Base-by-base conservation (phyloP, 257 asterid species). In the Agastache rugosa region DNA sequence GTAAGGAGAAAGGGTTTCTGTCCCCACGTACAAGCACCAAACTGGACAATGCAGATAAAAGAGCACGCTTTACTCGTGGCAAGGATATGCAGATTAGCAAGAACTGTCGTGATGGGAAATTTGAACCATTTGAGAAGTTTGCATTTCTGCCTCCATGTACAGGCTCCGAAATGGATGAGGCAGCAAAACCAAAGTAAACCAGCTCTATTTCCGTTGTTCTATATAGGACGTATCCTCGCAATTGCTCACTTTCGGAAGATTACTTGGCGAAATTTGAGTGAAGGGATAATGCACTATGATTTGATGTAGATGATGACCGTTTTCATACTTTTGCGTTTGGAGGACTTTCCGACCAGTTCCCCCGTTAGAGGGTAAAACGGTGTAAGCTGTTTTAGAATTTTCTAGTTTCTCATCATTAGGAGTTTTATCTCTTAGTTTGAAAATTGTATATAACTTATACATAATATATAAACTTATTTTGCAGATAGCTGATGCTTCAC, bases 61-160 rank as follows among this genome's bases (percentile, higher is more conserved):
- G 70, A 74, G 48, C 50, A 6, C 85, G 94, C 84, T 80, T 79
- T 51, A 45, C n/a, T 19, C 87, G 93, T 70, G 79, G 79, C 62
- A 79, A 75, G 71, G 87, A 78, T 59, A 90, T 91, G 78, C 89
- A 87, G 63, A 66, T 85, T 10, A 42, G 59, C 73, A 85, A 61
- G 50, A 7, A 75, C 41, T 85, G 92, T 58, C 88, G 76, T 5
- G 66, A 58, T 34, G 69, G 76, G 45, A 83, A 77, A 64, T 27
- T 47, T 19, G 81, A 79, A 53, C 59, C 29, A n/a, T 0, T 34
- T 2, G 78, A 75, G 34, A 84, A 76, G 76, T 67, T 67, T 20
- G 82, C 51, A 70, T 55, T 14, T 63, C 22, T 19, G 39, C 67
- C 67, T 45, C 71, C 78, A 35, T 8, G 9, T 17, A 42, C 74